Conservation (phyloP, 2,329 filamentous ascomycete genomes). For the Colletotrichum endophyticum region DNA sequence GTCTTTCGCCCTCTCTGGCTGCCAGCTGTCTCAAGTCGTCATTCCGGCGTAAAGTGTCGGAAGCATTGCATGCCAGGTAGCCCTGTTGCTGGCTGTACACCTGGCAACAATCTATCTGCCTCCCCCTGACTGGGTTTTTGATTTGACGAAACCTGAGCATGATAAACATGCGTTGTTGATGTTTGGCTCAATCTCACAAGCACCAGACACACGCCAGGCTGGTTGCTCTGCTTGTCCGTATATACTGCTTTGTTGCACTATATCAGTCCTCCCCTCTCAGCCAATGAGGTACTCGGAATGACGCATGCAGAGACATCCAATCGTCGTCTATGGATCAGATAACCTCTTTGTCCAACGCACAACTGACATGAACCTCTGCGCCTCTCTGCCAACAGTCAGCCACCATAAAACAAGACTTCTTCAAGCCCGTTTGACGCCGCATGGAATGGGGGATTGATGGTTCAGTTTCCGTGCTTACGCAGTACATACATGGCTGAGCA, state of each 20-base stretch:
- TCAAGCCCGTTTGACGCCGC: neutral
- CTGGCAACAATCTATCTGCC: neutral
- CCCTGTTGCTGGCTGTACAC: neutral
- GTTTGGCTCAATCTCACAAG: neutral
- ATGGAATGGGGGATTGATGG: neutral
- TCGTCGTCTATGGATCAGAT: neutral
- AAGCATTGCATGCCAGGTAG: neutral
- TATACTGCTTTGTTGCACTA: neutral
- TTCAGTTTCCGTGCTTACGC: neutral
- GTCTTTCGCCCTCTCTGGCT: neutral
- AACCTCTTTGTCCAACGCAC: neutral
- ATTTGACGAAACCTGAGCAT: neutral
- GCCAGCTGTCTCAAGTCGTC: neutral
- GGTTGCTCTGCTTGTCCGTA: neutral
- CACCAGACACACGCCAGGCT: neutral
- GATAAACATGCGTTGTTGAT: neutral
- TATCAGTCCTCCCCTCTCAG: neutral
- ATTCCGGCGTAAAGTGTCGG: neutral
- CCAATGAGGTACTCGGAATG: neutral
- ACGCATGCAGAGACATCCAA: neutral
- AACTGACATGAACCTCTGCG: neutral
- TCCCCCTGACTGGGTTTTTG: neutral
- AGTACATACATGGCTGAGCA: neutral
- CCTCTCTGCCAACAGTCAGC: neutral
- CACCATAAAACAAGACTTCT: neutral